phyloP scores from a whole-genome alignment of 352 stramenopile genomes.

The Phytophthora macrochlamydospora region DNA sequence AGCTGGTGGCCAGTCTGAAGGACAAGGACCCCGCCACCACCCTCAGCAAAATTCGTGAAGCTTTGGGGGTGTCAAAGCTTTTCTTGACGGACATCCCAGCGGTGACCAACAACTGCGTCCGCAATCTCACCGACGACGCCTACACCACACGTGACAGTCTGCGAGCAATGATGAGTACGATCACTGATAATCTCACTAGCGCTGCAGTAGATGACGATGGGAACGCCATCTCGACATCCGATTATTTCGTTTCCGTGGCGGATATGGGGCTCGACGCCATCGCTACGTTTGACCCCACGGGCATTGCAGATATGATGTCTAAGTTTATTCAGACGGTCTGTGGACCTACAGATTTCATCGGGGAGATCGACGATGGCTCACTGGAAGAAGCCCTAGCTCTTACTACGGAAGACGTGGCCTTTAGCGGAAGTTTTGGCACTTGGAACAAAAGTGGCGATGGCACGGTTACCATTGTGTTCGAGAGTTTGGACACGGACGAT shows the following conservation, averaged over 20 bases:
- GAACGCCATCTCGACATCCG: conserved; percentile 26
- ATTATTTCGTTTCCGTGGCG: conserved; percentile 41
- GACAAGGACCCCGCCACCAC: conserved; percentile 22
- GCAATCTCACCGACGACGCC: conserved; percentile 32
- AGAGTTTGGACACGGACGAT: conserved; percentile 41
- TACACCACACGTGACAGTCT: conserved; percentile 51
- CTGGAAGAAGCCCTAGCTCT: conserved; percentile 44
- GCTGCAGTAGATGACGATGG: conserved; percentile 25
- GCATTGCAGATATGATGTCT: conserved; percentile 45
- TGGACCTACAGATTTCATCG: conserved; percentile 47
- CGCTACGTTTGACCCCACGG: conserved; percentile 51
- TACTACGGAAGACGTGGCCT: conserved; percentile 38
- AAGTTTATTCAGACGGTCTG: conserved; percentile 65
- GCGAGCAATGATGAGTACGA: conserved; percentile 44
- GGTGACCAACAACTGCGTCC: conserved; percentile 43
- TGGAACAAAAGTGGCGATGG: conserved; percentile 47
- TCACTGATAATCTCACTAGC: conserved; percentile 46
- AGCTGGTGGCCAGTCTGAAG: conserved; percentile 43
- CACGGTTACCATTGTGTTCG: conserved; percentile 40
- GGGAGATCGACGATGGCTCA: conserved; percentile 52
- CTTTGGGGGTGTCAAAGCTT: conserved; percentile 43
- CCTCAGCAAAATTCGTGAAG: conserved; percentile 38
- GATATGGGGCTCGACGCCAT: conserved; percentile 50
- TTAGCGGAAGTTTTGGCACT: conserved; percentile 37
- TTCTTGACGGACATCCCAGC: conserved; percentile 57